Evolutionary conservation across 2,329 filamentous ascomycete species (phyloP).

Genomic region (Phialemonium atrogriseum): DNA sequence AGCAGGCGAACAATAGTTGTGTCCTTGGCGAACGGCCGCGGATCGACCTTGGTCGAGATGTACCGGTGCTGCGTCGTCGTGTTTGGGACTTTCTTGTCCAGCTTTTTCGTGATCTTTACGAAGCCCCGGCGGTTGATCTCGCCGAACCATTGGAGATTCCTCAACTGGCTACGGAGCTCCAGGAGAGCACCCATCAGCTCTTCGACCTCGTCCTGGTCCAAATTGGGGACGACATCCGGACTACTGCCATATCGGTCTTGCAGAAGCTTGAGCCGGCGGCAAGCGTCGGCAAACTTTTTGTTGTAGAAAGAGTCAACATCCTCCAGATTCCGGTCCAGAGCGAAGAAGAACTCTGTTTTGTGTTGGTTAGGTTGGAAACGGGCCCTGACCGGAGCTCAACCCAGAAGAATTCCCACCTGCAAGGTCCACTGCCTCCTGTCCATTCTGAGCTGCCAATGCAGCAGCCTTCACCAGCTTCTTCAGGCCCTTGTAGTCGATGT

Average conservation of each 20-base stretch:
- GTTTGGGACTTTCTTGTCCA: conserved; percentile 85
- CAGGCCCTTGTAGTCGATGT: conserved; percentile 84
- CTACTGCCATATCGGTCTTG: conserved; percentile 79
- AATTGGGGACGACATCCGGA: conserved; percentile 57
- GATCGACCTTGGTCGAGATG: conserved; percentile 82
- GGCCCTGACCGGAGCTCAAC: conserved; percentile 2
- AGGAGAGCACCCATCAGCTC: conserved; percentile 86
- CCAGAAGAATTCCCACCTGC: conserved; percentile 61
- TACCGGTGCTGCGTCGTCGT: conserved; percentile 76
- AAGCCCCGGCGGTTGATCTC: conserved; percentile 95
- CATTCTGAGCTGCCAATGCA: conserved; percentile 54
- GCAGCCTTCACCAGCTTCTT: conserved; percentile 93
- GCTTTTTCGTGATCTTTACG: conserved; percentile 97
- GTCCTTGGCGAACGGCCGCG: conserved; percentile 77
- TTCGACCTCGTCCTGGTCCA: conserved; percentile 84
- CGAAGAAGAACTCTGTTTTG: conserved; percentile 83
- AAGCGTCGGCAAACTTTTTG: conserved; percentile 81
- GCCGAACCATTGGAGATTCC: conserved; percentile 95
- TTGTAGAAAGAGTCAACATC: conserved; percentile 96
- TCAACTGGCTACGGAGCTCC: conserved; percentile 76
- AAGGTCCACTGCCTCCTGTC: conserved; percentile 74
- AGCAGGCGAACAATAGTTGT: conserved; percentile 39
- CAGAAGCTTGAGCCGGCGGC: conserved; percentile 75
- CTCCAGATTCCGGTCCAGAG: conserved; percentile 92
- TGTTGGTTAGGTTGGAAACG: conserved; percentile 21